A percentile compares a stretch with the other conserved stretches of the same genome.
Conservation (phyloP, 768 basidiomycete species). For the Mycena chlorophos region DNA sequence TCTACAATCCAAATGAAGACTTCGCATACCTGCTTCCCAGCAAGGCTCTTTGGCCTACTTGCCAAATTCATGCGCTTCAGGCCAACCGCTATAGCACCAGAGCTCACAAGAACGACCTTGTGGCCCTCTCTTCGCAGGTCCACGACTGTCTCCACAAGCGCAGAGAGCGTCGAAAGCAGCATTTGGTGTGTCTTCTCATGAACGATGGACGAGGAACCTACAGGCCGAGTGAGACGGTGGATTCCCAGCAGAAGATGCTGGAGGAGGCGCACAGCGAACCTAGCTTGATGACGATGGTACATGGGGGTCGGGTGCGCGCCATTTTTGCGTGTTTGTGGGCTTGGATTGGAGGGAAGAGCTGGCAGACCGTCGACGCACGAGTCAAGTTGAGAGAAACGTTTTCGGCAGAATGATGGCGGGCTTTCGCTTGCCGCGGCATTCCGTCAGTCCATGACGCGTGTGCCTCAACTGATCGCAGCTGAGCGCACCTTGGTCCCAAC, state of each 20-base stretch:
- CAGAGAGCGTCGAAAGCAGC: constrained; percentile 85
- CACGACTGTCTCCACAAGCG: constrained; percentile 88
- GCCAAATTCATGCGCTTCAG: constrained; percentile 87
- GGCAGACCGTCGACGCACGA: too few species aligned
- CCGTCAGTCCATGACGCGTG: not conserved
- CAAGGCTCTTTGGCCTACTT: constrained; percentile 77
- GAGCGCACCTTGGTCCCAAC: constrained; percentile 12
- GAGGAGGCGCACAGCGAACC: constrained; percentile 40
- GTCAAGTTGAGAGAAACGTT: not conserved
- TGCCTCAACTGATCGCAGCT: not conserved
- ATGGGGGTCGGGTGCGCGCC: constrained; percentile 36
- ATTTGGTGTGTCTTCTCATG: constrained; percentile 93
- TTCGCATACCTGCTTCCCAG: constrained; percentile 93
- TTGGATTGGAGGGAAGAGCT: too few species aligned
- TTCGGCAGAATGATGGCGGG: not conserved
- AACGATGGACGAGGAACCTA: constrained; percentile 95
- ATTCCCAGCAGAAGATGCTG: constrained; percentile 17
- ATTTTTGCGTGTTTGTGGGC: too few species aligned
- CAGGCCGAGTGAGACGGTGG: constrained; percentile 9
- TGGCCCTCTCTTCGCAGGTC: constrained; percentile 78
- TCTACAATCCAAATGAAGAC: too few species aligned
- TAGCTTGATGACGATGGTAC: constrained; percentile 85
- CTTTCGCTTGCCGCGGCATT: not conserved
- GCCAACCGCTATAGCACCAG: constrained; percentile 97
- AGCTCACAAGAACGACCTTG: constrained; percentile 92